These are phyloP conservation scores for Schrenkiella parvula DNA, from an alignment of 345 rosid species.

Conservation along the genomic window DNA sequence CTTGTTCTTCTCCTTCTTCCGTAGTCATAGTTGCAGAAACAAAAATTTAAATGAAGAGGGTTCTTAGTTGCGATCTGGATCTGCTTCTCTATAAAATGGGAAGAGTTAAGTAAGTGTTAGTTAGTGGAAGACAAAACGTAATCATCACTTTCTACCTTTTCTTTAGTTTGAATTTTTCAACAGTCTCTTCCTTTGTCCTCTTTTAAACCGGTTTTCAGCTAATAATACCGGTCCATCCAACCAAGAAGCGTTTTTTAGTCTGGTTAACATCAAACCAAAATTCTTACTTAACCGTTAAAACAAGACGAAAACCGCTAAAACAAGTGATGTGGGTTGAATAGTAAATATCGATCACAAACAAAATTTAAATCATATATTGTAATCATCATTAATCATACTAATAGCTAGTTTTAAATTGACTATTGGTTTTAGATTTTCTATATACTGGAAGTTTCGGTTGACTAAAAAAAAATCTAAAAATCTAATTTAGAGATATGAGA, in stretches of 20 bases:
- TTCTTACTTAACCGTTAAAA: background rate
- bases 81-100: slow-evolving; percentile 8
- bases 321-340: background rate
- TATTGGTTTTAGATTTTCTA: slow-evolving; percentile 6
- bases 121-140: slow-evolving; percentile 38
- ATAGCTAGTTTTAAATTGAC: slow-evolving; percentile 16
- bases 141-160: slow-evolving; percentile 31
- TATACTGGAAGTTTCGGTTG: background rate
- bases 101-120: slow-evolving; percentile 4
- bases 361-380: background rate
- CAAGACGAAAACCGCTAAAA: background rate
- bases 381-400: background rate
- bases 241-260: background rate
- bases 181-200: background rate
- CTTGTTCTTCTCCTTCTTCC: background rate
- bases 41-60: background rate
- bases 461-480: background rate
- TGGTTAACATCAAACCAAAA: background rate
- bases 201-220: background rate
- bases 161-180: slow-evolving; percentile 20
- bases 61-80: slow-evolving; percentile 24
- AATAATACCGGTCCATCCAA: background rate
- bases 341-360: background rate
- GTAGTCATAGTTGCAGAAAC: slow-evolving; percentile 11
- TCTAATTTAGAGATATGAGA: background rate